Percentiles rank a stretch among this genome's conserved stretches.
Conservation (phyloP, 2,329 filamentous ascomycete genomes). For the Annulohypoxylon truncatum region DNA sequence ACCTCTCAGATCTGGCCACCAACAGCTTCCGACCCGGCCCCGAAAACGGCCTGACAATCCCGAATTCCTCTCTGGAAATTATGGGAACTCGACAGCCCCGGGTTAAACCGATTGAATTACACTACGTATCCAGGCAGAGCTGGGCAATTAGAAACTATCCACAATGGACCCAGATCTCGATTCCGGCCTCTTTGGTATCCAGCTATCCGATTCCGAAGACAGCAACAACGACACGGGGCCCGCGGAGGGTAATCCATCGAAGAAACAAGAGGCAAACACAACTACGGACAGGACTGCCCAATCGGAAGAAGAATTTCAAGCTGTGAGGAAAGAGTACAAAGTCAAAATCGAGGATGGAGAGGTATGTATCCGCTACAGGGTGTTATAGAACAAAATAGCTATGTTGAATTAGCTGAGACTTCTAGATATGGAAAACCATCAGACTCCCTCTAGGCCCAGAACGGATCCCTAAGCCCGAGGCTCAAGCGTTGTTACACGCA, state of each 20-base stretch:
- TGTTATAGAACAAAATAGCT: neutral
- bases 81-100: neutral
- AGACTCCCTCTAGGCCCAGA: conserved; percentile 54
- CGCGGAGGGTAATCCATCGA: conserved; percentile 25
- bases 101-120: neutral
- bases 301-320: conserved; percentile 62
- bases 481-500: conserved; percentile 65
- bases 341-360: conserved; percentile 67
- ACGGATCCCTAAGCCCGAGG: conserved; percentile 57
- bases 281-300: conserved; percentile 50
- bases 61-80: neutral
- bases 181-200: conserved; percentile 56
- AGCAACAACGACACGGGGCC: conserved; percentile 37
- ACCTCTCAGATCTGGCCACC: neutral
- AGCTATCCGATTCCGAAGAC: conserved; percentile 55
- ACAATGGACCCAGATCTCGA: conserved; percentile 50
- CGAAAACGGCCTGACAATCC: neutral
- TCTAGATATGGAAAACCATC: conserved; percentile 59
- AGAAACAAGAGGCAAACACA: conserved; percentile 17
- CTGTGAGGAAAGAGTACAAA: conserved; percentile 58
- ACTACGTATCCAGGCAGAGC: too few species aligned
- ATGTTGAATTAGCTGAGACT: neutral
- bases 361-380: conserved; percentile 50
- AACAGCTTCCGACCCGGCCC: conserved; percentile 6
- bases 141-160: neutral